Percentiles rank a stretch among this genome's conserved stretches.
phyloP scores from a whole-genome alignment of 768 basidiomycete species.

The Infundibulicybe gibba region DNA sequence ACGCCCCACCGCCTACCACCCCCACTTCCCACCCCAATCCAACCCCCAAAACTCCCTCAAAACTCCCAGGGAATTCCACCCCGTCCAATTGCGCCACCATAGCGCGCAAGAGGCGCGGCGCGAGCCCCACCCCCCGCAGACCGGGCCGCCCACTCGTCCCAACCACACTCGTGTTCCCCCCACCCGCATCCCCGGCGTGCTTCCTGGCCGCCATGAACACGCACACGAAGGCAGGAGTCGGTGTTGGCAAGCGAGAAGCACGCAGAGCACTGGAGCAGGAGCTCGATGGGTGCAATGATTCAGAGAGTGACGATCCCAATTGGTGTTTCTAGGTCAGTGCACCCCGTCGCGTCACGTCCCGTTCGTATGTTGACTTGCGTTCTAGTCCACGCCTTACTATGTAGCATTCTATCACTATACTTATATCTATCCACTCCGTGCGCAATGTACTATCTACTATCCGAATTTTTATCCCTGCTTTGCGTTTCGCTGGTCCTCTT shows the following conservation, averaged over 20 bases:
- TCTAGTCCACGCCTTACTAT: no score
- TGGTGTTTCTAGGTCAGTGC: no score
- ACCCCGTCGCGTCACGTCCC: no score
- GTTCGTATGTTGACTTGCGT: no score
- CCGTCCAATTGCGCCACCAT: background rate
- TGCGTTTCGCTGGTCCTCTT: background rate
- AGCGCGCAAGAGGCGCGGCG: background rate
- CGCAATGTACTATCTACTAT: no score
- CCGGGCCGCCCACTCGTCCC: background rate
- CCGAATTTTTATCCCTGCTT: background rate
- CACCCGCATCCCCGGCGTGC: no score
- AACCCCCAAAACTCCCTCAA: background rate
- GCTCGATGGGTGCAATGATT: constrained; percentile 13
- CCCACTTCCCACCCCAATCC: background rate
- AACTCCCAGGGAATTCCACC: background rate
- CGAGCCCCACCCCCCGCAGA: background rate
- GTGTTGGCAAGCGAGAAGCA: constrained; percentile 19
- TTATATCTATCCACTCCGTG: no score
- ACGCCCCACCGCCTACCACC: background rate
- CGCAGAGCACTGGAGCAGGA: constrained; percentile 30
- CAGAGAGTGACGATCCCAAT: no score
- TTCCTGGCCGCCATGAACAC: constrained; percentile 1
- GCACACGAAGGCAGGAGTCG: constrained; percentile 17
- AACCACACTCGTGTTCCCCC: background rate
- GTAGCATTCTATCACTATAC: no score